Percentiles rank a stretch among this genome's conserved stretches.
Conservation (phyloP, 2,329 filamentous ascomycete species). For the Epichloe hybrida region DNA sequence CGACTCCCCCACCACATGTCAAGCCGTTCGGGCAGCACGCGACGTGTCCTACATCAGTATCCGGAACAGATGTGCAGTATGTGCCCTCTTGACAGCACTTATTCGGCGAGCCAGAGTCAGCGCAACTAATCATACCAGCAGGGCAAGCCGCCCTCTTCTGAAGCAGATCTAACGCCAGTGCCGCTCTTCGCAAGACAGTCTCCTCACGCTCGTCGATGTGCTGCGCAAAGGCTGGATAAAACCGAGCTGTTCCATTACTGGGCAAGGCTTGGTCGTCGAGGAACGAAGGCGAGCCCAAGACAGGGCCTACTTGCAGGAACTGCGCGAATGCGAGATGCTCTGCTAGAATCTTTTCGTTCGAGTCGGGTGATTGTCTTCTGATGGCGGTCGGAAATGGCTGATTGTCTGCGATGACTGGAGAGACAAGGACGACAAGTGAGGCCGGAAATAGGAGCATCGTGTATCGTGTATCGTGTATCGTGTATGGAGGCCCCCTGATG, state of each 20-base stretch:
- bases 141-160: conserved; percentile 55
- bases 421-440: conserved; percentile 13
- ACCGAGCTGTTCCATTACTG: conserved; percentile 9
- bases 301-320: conserved; percentile 6
- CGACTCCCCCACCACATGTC: conserved; percentile 52
- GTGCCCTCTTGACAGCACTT: conserved; percentile 59
- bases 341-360: conserved; percentile 59
- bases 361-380: conserved; percentile 57
- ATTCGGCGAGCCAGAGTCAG: conserved; percentile 49
- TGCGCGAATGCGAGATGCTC: conserved; percentile 45
- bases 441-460: conserved; percentile 2
- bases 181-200: conserved; percentile 28
- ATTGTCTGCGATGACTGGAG: conserved; percentile 21
- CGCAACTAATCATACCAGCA: conserved; percentile 49
- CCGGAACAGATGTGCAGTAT: conserved; percentile 50
- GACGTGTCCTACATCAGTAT: conserved; percentile 51
- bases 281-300: conserved; percentile 15
- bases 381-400: conserved; percentile 43
- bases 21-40: conserved; percentile 61
- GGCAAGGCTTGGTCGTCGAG: conserved; percentile 12
- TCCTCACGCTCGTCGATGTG: conserved; percentile 24
- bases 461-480: not conserved
- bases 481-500: conserved; percentile 1
- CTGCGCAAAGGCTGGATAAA: conserved; percentile 37
- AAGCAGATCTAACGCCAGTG: conserved; percentile 32